Evolutionary conservation across 306 rosid species (phyloP).

Genomic region (Cucumis sativus): Cucumber_9930_V3 NC_026655.2:7549001-7549500

Average conservation of each 20-base stretch:
- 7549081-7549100: constrained; percentile 87
- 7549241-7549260: constrained; percentile 78
- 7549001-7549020: neutral
- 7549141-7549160: constrained; percentile 99
- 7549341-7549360: neutral
- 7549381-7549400: neutral
- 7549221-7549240: constrained; percentile 84
- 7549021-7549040: neutral
- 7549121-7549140: constrained; percentile 93
- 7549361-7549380: neutral
- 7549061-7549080: constrained; percentile 13
- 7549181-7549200: constrained; percentile 86
- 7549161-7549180: constrained; percentile 96
- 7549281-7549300: constrained; percentile 1
- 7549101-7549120: constrained; percentile 94
- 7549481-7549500: neutral
- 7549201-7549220: constrained; percentile 85
- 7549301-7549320: neutral
- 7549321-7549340: neutral
- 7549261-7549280: constrained; percentile 31
- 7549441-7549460: neutral
- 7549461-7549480: neutral
- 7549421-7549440: neutral
- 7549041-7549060: neutral
- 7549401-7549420: neutral